Base-by-base conservation (phyloP, 768 basidiomycete genomes). In the Pleurotus djamor region DNA sequence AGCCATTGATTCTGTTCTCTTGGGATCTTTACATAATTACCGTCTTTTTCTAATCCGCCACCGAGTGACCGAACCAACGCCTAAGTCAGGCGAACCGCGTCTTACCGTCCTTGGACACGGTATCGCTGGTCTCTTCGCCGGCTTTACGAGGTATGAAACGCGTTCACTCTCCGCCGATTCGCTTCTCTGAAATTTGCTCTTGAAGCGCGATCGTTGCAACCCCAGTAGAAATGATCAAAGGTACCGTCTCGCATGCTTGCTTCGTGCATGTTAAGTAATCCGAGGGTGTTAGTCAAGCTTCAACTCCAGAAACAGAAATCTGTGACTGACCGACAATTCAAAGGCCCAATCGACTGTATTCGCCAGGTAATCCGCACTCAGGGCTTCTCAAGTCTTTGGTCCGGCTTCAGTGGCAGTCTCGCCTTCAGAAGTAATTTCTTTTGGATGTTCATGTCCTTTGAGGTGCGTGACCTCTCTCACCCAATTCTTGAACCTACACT, bases 161-260 rank as follows among this genome's bases (percentile, higher is more conserved):
- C 2, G 21, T 28, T 28, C 21, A 28, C 21, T 28, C 21, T 28
- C 21, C 21, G 21, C 21, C 21, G 21, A 28, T 28, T 28, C 21
- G 21, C 55, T n/a, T 44, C 13, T 63, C 47, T 51, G 52, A 14
- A 52, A 55, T 60, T 34, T 48, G 45, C 49, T 28, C 37, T 41
- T 48, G 14, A 63, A 91, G 89, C 66, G 83, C 89, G 10, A 58
- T 86, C 14, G 71, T 92, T 32, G 89, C 91, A 4, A 91, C 89
- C 12, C 91, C 91, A 0, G 81, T 92, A 38, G 92, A 94, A 69
- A 79, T 86, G 57, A 74, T 94, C 61, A 94, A 94, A 82, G 85
- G 86, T 80, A 48, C 21, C 21, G 21, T 28, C 21, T 28, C 3
- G 21, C 21, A 28, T 28, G 21, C 21, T 3, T 28, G 21, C 21